Conservation (phyloP, 2,329 filamentous ascomycete species). For the Ambrosiella beaveri region DNA sequence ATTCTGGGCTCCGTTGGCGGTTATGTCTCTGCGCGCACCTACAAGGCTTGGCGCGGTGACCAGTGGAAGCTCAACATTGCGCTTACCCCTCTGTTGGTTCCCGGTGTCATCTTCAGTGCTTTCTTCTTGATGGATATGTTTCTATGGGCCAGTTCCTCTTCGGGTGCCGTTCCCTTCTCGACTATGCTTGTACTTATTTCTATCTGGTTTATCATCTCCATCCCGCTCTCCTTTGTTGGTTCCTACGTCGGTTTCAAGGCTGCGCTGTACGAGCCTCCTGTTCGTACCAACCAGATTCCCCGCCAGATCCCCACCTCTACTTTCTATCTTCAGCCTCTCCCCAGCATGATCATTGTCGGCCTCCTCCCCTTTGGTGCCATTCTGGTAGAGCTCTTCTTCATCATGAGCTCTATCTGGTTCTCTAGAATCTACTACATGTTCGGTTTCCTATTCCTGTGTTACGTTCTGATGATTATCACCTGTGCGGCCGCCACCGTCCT, state of each 20-base stretch:
- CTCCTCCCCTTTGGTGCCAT: constrained; percentile 91
- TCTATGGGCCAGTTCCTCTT: constrained; percentile 83
- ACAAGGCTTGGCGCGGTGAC: constrained; percentile 86
- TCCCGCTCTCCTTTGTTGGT: constrained; percentile 75
- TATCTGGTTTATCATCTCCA: constrained; percentile 95
- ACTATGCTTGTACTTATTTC: constrained; percentile 88
- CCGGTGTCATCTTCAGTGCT: constrained; percentile 64
- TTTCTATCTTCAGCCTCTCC: constrained; percentile 70
- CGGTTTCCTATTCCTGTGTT: constrained; percentile 94
- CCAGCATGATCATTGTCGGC: constrained; percentile 81
- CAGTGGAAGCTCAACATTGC: constrained; percentile 89
- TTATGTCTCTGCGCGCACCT: constrained; percentile 75
- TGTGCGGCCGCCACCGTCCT: constrained; percentile 82
- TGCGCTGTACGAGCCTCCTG: constrained; percentile 54
- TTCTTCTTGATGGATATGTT: constrained; percentile 96
- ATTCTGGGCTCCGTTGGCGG: constrained; percentile 83
- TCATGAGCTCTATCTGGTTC: constrained; percentile 98
- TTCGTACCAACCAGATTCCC: constrained; percentile 93
- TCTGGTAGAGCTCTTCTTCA: constrained; percentile 97
- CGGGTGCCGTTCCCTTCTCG: constrained; percentile 84
- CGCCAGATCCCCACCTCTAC: constrained; percentile 78
- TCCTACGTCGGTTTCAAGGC: constrained; percentile 88
- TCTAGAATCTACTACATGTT: constrained; percentile 99
- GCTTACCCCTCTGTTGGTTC: constrained; percentile 71
- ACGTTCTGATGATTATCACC: constrained; percentile 91